These are phyloP conservation scores for Pugionium dolabratum DNA, from an alignment of 345 rosid species.

Conservation along the genomic window DNA sequence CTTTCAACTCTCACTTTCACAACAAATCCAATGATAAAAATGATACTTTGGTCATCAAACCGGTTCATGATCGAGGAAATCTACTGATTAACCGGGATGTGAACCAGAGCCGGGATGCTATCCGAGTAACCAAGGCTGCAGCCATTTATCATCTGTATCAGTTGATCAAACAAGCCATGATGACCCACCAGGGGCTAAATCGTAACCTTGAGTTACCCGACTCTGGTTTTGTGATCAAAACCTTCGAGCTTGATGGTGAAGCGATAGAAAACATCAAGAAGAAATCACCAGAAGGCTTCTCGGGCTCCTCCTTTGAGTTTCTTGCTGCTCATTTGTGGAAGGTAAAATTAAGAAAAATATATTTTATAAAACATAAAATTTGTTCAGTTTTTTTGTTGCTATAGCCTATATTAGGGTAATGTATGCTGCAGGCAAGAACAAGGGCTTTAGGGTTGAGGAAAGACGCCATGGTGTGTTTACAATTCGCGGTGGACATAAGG, in stretches of 20 bases:
- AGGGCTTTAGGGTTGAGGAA: slow-evolving; percentile 47
- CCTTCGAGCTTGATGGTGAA: slow-evolving; percentile 49
- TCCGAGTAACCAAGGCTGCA: slow-evolving; percentile 42
- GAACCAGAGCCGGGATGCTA: slow-evolving; percentile 14
- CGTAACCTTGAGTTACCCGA: slow-evolving; percentile 3
- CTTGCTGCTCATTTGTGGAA: slow-evolving; percentile 73
- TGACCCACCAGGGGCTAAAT: slow-evolving; percentile 27
- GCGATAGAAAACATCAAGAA: slow-evolving; percentile 52
- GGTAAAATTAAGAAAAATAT: slow-evolving; percentile 35
- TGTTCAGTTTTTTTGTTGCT: background rate
- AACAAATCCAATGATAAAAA: slow-evolving; percentile 26
- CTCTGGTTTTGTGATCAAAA: slow-evolving; percentile 46
- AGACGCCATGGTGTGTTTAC: slow-evolving; percentile 63
- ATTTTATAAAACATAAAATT: background rate
- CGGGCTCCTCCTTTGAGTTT: slow-evolving; percentile 60
- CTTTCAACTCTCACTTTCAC: slow-evolving; percentile 44
- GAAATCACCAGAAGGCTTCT: slow-evolving; percentile 39
- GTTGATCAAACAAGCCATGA: slow-evolving; percentile 52
- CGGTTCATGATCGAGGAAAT: slow-evolving; percentile 58
- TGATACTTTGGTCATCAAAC: slow-evolving; percentile 33
- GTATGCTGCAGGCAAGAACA: slow-evolving; percentile 55
- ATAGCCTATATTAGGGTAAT: background rate
- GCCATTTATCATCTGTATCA: slow-evolving; percentile 68
- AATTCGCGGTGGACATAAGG: slow-evolving; percentile 67
- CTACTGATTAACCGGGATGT: slow-evolving; percentile 32